Evolutionary conservation across 805 yeast genomes (phyloP), one percentile per base, ranked within the genome.

Genomic region (Metschnikowia sp.): DNA sequence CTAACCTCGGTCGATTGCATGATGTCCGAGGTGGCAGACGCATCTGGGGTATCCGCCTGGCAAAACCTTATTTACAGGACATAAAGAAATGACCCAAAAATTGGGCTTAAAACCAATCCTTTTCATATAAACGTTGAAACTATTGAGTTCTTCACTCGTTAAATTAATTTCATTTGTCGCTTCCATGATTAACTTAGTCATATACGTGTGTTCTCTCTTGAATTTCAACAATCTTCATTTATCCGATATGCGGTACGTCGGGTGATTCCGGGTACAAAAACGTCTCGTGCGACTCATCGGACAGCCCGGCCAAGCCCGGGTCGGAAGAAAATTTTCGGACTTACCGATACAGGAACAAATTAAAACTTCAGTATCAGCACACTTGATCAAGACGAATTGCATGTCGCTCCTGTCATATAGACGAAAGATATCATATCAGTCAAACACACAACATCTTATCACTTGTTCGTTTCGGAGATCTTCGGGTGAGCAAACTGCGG

Each of bases 41-140:
- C 55, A 50, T 56, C 59, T 56, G 59, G 59, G 59, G 59, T 56
- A 56, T 51, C 52, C 53, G 39, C 42, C 32, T 50, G 42, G 37
- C 39, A 42, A 36, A 39, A 44, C 45, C 36, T 36, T 12, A 38
- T 37, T 40, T 49, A 15, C 47, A 39, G 42, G 43, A 11, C 28
- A 26, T 26, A 13, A 7, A 26, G 19, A 38, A 30, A 38, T 34
- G 34, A 28, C 15, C n/a, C 7, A 8, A 32, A 13, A 33, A 10
- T 8, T 11, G 4, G 18, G 18, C 18, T 15, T 15, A 15, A 15
- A 15, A 15, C 18, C 18, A 3, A 15, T 15, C 2, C 18, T 36
- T 31, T 3, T 31, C 4, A 31, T 12, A 31, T 15, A 15, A 15
- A 15, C 18, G 18, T 15, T 15, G 3, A 15, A 15, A 15, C 18